A percentile compares a stretch with the other conserved stretches of the same genome.
Evolutionary conservation across 139 green algal genomes (phyloP).

Genomic region (Picochlorum sp.): DNA sequence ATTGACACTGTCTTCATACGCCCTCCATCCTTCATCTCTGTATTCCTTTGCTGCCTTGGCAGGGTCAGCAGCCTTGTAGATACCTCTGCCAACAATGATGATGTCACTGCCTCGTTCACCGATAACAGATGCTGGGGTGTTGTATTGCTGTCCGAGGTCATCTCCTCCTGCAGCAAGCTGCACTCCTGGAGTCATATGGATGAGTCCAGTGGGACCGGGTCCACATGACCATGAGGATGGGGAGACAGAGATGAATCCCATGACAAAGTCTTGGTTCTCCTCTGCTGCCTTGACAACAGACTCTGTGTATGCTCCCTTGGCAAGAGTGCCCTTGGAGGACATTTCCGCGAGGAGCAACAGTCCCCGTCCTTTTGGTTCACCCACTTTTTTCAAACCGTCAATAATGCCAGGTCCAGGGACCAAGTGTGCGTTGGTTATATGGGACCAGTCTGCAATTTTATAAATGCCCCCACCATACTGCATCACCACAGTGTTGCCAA

Average conservation of each 20-base stretch:
- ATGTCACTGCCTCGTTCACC: slow-evolving; percentile 79
- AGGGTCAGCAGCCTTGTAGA: slow-evolving; percentile 55
- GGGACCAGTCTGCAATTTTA: slow-evolving; percentile 89
- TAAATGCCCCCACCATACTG: slow-evolving; percentile 82
- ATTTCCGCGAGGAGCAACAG: slow-evolving; percentile 91
- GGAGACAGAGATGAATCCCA: slow-evolving; percentile 94
- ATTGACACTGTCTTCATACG: slow-evolving; percentile 58
- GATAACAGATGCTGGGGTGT: slow-evolving; percentile 84
- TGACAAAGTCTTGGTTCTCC: slow-evolving; percentile 89
- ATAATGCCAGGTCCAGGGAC: slow-evolving; percentile 94
- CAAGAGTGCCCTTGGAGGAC: slow-evolving; percentile 87
- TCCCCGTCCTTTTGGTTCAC: slow-evolving; percentile 38
- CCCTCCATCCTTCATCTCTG: slow-evolving; percentile 74
- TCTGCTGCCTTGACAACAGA: slow-evolving; percentile 68
- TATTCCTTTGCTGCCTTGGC: slow-evolving; percentile 70
- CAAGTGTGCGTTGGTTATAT: slow-evolving; percentile 97
- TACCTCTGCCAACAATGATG: slow-evolving; percentile 90
- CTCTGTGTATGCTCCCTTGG: slow-evolving; percentile 80
- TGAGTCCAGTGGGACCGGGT: slow-evolving; percentile 55
- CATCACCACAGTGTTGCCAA: slow-evolving; percentile 95
- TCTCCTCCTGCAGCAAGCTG: slow-evolving; percentile 84
- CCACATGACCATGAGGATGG: slow-evolving; percentile 68
- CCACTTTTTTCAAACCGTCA: slow-evolving; percentile 77
- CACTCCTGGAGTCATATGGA: slow-evolving; percentile 99
- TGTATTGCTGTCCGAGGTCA: slow-evolving; percentile 96